These are phyloP conservation scores for Heliamphora exappendiculata DNA, from an alignment of 148 eudicot species.

Conservation along the genomic window DNA sequence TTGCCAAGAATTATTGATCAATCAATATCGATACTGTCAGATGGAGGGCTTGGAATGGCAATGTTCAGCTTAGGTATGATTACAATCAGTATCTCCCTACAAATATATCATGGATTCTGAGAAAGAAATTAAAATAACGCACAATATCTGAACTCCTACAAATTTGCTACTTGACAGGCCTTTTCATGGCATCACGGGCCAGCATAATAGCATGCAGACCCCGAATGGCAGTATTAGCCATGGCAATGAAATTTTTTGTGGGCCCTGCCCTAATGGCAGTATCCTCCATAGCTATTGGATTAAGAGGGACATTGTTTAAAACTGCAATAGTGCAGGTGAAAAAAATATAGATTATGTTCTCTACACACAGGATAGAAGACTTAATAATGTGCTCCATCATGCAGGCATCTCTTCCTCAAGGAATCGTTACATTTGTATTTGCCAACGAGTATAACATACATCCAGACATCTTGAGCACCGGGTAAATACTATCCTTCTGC, in stretches of 20 bases:
- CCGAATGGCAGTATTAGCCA: constrained; percentile 27
- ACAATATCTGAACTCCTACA: not conserved
- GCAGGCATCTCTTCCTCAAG: constrained; percentile 54
- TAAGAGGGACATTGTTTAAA: constrained; percentile 32
- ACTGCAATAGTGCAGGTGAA: constrained; percentile 45
- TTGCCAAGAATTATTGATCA: constrained; percentile 39
- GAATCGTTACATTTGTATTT: constrained; percentile 46
- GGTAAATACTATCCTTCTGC: constrained; percentile 19
- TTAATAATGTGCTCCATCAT: not conserved
- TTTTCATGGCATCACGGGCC: constrained; percentile 46
- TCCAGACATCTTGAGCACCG: constrained; percentile 39
- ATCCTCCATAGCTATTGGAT: constrained; percentile 32
- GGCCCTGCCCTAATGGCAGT: constrained; percentile 44
- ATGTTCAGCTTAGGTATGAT: constrained; percentile 57
- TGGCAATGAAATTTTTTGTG: constrained; percentile 30
- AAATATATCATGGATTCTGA: not conserved
- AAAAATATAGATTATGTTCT: not conserved
- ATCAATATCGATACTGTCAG: constrained; percentile 35
- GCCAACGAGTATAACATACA: constrained; percentile 38
- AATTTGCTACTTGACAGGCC: constrained; percentile 23
- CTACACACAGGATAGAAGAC: not conserved
- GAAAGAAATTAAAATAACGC: not conserved
- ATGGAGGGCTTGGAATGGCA: constrained; percentile 62
- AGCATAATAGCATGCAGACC: constrained; percentile 39
- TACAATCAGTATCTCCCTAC: not conserved